phyloP scores from a whole-genome alignment of 768 basidiomycete species.

The Gelatoporia subvermispora region DNA sequence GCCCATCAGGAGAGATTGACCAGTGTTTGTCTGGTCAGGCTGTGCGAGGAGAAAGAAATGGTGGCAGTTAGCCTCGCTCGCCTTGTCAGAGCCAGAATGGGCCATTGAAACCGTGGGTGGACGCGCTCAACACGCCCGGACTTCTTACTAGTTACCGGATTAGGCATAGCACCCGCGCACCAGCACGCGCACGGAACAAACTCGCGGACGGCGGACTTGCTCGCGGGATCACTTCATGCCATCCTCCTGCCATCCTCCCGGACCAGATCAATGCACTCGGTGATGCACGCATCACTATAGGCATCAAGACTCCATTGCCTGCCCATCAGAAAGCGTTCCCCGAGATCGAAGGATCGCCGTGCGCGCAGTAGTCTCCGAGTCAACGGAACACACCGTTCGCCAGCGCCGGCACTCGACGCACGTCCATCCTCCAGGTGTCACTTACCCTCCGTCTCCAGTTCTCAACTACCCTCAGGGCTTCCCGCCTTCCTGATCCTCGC shows the following conservation, averaged over 20 bases:
- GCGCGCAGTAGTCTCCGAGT: no score
- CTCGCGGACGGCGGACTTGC: slow-evolving; percentile 3
- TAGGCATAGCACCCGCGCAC: slow-evolving; percentile 2
- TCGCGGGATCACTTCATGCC: neutral
- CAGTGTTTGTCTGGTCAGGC: no score
- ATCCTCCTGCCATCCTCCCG: neutral
- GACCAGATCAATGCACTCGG: neutral
- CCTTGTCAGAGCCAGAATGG: neutral
- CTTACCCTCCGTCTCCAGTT: no score
- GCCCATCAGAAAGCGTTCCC: slow-evolving; percentile 3
- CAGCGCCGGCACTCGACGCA: no score
- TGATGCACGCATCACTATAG: no score
- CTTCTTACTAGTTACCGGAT: slow-evolving; percentile 6
- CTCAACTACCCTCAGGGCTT: no score
- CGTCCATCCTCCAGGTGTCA: no score
- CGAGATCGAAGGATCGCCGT: slow-evolving; percentile 1
- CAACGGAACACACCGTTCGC: no score
- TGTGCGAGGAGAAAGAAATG: no score
- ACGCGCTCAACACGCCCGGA: neutral
- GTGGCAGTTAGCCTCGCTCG: neutral
- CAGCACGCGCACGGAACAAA: slow-evolving; percentile 4
- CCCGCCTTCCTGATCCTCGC: no score
- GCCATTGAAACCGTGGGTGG: neutral
- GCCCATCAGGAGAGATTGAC: no score
- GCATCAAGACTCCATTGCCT: no score